These are phyloP conservation scores for Magnolia sinica DNA, from an alignment of 164 flowering plant genomes.

Conservation along the genomic window DNA sequence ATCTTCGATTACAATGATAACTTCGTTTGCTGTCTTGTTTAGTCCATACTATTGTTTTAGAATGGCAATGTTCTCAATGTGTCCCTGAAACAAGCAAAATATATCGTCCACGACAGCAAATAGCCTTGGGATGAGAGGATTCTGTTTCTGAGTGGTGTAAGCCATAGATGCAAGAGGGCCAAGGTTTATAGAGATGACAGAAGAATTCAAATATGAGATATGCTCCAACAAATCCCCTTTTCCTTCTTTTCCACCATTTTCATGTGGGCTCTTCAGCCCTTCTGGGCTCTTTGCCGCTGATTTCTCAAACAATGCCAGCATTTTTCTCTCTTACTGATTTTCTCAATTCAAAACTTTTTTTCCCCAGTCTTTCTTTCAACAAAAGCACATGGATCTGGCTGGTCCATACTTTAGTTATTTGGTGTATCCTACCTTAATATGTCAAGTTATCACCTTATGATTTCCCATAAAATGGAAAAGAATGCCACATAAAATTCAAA, in stretches of 20 bases:
- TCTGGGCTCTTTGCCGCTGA: conserved; percentile 89
- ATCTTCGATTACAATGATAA: conserved; percentile 78
- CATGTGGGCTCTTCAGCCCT: conserved; percentile 52
- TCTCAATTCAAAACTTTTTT: not conserved
- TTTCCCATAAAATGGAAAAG: not conserved
- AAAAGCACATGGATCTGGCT: too few relatives aligned
- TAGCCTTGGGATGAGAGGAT: conserved; percentile 84
- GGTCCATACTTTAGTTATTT: not conserved
- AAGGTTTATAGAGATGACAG: conserved; percentile 59
- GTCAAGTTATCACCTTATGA: not conserved
- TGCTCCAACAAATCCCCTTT: conserved; percentile 52
- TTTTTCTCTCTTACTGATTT: conserved; percentile 24
- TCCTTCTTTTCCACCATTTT: conserved; percentile 37
- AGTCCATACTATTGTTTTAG: conserved; percentile 93
- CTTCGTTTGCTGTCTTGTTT: conserved; percentile 81
- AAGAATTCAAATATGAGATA: conserved; percentile 54
- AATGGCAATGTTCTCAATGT: conserved; percentile 73
- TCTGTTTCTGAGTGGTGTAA: conserved; percentile 59
- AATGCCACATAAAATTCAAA: too few relatives aligned
- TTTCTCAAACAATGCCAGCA: conserved; percentile 88
- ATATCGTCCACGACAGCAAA: conserved; percentile 89
- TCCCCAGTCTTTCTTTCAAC: too few relatives aligned
- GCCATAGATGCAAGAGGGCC: conserved; percentile 58
- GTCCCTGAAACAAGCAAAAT: conserved; percentile 93
- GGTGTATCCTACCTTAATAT: not conserved